phyloP scores from a whole-genome alignment of 345 rosid species.

The Atalantia buxifolia region DNA sequence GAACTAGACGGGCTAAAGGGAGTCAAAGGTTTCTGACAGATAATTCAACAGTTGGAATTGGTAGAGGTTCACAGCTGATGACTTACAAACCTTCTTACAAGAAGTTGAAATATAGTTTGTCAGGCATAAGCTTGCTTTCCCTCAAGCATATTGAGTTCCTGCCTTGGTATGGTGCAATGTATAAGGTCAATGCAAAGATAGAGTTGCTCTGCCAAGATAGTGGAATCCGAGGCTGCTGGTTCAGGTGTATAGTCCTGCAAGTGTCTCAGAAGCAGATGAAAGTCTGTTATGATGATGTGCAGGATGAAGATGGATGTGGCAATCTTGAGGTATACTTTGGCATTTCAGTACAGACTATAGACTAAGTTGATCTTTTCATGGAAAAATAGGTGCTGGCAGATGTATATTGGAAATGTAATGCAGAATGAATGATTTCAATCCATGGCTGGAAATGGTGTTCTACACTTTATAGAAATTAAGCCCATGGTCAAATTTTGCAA shows the following conservation, averaged over 20 bases:
- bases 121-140: conserved; percentile 49
- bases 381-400: background rate
- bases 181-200: conserved; percentile 65
- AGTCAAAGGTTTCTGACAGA: conserved; percentile 33
- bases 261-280: conserved; percentile 63
- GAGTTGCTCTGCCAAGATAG: conserved; percentile 94
- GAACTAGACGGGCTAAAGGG: conserved; percentile 49
- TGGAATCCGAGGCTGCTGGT: conserved; percentile 98
- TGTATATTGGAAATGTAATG: background rate
- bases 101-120: conserved; percentile 47
- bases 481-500: background rate
- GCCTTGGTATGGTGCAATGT: conserved; percentile 30
- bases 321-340: conserved; percentile 76
- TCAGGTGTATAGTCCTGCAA: conserved; percentile 76
- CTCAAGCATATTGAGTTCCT: conserved; percentile 46
- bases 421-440: background rate
- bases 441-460: background rate
- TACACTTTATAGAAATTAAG: background rate
- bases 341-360: background rate
- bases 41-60: conserved; percentile 29
- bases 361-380: background rate
- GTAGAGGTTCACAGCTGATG: conserved; percentile 20
- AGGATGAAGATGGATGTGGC: conserved; percentile 73
- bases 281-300: conserved; percentile 82
- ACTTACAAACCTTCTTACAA: conserved; percentile 36